A percentile compares a stretch with the other conserved stretches of the same genome.
phyloP scores from a whole-genome alignment of 257 asterid genomes.

The Plantago ovata region DNA sequence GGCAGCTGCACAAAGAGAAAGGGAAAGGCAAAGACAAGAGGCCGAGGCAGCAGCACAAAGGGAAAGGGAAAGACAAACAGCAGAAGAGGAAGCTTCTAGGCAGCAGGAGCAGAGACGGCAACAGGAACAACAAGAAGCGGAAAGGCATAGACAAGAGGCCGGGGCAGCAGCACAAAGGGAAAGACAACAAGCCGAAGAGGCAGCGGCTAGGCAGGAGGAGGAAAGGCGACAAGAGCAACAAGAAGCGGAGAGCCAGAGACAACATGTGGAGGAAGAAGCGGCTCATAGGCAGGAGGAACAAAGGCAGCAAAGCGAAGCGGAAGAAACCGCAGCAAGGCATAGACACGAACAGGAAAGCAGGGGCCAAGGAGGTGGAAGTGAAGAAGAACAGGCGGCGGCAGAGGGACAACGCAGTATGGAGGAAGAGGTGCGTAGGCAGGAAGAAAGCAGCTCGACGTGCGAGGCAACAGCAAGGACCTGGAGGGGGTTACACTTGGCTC shows the following conservation, averaged over 20 bases:
- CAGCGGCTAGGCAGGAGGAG: conserved; percentile 3
- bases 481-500: too few relatives aligned
- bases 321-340: not conserved
- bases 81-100: conserved; percentile 10
- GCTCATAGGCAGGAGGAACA: not conserved
- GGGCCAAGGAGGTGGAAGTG: conserved; percentile 8
- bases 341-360: not conserved
- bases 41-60: conserved; percentile 9
- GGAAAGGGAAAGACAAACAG: not conserved
- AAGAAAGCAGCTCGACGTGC: too few relatives aligned
- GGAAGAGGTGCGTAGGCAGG: too few relatives aligned
- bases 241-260: conserved; percentile 8
- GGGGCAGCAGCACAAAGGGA: not conserved
- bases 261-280: not conserved
- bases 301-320: not conserved
- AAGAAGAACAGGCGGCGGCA: conserved; percentile 8
- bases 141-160: conserved; percentile 1
- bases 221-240: conserved; percentile 9
- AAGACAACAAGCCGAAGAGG: conserved; percentile 13
- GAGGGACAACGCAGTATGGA: too few relatives aligned
- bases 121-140: conserved; percentile 7
- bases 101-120: conserved; percentile 1
- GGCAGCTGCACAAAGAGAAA: conserved; percentile 1
- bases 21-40: not conserved
- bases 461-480: too few relatives aligned